Base-by-base conservation (phyloP, 1,139 yeast genomes). In the Pneumocystis sp. region DNA sequence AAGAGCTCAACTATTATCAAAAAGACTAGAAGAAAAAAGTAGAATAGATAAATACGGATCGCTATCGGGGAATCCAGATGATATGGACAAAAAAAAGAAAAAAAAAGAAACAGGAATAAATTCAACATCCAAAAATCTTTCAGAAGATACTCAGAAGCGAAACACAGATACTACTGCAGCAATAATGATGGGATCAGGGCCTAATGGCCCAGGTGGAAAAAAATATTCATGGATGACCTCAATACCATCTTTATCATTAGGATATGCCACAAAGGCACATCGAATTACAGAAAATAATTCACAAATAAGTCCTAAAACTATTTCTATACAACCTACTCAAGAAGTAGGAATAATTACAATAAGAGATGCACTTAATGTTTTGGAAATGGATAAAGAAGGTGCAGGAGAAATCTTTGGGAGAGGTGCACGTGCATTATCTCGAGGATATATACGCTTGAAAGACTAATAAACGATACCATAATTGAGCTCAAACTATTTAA, bases 161-260 rank as follows among this genome's bases (percentile, higher is more conserved):
- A 65, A 65, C 39, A 65, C 62, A 7, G 64, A 65, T 60, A 65
- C 66, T 8, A 65, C 66, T 25, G 66, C 66, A 39, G 63, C 63
- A 19, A 59, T 65, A 61, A 65, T 65, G 66, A 61, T 65, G 59
- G 57, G 57, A 25, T 50, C 34, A 2, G 57, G 57, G 2, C 57
- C 57, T 17, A 65, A 65, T 60, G 63, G 60, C 2, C 61, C 64
- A 21, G 66, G 66, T 3, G 65, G 66, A 12, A 65, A 65, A 63
- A 65, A 65, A 44, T 65, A 65, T 63, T 62, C 64, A 35, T 65
- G 66, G 66, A 65, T 65, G 66, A 65, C 66, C 10, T 50, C 57
- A 29, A 25, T 31, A 50, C 31, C 31, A n/a, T 29, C 57, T 3
- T 50, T 50, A 50, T 50, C 57, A 21, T 17, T 17, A 50, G 34